phyloP scores from a whole-genome alignment of 169 alveolate genomes.

The Plasmodium vinckei region DNA sequence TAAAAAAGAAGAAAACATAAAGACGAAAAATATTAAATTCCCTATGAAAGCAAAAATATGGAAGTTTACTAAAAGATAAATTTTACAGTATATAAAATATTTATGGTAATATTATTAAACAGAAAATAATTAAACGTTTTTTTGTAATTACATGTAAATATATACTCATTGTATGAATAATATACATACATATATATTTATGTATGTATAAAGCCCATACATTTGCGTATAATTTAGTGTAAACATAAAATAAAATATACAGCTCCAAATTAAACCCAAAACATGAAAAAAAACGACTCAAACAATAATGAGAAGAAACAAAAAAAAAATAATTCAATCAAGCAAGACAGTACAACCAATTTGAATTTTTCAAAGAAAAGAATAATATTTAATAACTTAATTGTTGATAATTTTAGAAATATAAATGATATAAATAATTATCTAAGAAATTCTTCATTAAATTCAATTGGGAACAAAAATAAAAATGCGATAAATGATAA shows the following conservation, averaged over 20 bases:
- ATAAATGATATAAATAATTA: conserved; percentile 38
- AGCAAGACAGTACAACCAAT: conserved; percentile 16
- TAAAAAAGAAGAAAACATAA: no score
- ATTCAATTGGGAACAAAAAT: background rate
- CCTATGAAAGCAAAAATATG: no score
- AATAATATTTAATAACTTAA: conserved; percentile 21
- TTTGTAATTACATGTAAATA: no score
- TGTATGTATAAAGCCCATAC: no score
- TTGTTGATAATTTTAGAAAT: conserved; percentile 12
- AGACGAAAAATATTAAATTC: no score
- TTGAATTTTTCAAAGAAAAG: conserved; percentile 5
- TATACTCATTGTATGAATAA: no score
- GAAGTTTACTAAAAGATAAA: no score
- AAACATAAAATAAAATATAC: background rate
- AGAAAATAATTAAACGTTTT: no score
- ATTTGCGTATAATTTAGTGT: background rate
- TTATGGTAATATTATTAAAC: no score
- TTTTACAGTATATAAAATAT: no score
- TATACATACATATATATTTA: no score
- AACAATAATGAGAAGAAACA: conserved; percentile 9
- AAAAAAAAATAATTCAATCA: conserved; percentile 9
- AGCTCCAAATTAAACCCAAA: background rate
- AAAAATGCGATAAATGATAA: conserved; percentile 3
- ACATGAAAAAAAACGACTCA: conserved; percentile 37
- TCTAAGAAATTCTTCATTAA: conserved; percentile 20